Evolutionary conservation across 2,329 filamentous ascomycete genomes (phyloP).

Genomic region (Epichloe aotearoae): DNA sequence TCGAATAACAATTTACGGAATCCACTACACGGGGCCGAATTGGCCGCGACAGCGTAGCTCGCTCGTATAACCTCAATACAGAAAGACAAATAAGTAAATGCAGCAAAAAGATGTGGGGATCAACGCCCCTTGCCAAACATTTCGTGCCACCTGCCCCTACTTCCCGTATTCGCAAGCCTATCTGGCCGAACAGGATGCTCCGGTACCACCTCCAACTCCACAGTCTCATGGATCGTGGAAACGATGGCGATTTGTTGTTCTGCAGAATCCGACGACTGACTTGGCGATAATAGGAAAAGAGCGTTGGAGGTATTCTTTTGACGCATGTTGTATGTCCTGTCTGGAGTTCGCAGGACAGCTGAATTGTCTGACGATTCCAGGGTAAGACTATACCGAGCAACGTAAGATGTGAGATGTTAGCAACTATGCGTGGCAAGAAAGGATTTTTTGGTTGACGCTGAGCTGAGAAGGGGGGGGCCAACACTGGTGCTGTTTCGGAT

Average conservation of each 20-base stretch:
- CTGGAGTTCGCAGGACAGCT: slow-evolving; percentile 38
- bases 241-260: slow-evolving; percentile 32
- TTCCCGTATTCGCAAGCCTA: slow-evolving; percentile 16
- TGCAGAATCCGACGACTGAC: slow-evolving; percentile 8
- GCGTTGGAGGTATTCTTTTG: slow-evolving; percentile 58
- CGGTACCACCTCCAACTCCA: slow-evolving; percentile 40
- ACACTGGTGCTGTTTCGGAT: slow-evolving; percentile 39
- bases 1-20: no score
- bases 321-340: slow-evolving; percentile 43
- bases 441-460: neutral
- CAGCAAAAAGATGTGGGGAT: neutral
- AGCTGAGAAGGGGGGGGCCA: slow-evolving; percentile 18
- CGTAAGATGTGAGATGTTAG: neutral
- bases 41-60: no score
- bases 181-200: slow-evolving; percentile 17
- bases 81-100: neutral
- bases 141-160: slow-evolving; percentile 46
- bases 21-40: no score
- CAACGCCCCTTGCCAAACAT: slow-evolving; percentile 36
- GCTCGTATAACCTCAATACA: no score
- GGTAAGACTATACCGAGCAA: slow-evolving; percentile 24
- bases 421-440: neutral
- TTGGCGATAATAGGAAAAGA: slow-evolving; percentile 39
- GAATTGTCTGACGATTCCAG: slow-evolving; percentile 34
- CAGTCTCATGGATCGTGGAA: slow-evolving; percentile 46